A percentile compares a stretch with the other conserved stretches of the same genome.
phyloP scores from a whole-genome alignment of 768 basidiomycete genomes.

The Piloderma croceum region DNA sequence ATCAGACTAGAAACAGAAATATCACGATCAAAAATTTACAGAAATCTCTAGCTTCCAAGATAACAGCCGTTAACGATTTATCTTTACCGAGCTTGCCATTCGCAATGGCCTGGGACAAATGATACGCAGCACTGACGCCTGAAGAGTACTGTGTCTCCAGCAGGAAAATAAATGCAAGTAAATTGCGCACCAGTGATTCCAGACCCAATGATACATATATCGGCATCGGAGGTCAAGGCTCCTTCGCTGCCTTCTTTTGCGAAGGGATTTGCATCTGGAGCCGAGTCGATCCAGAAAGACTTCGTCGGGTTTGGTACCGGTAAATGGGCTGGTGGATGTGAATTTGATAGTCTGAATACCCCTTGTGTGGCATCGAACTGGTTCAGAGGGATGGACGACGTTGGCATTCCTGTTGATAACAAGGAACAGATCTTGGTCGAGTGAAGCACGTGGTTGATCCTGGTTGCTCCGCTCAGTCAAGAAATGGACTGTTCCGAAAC shows the following conservation, averaged over 20 bases:
- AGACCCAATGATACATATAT: slow-evolving; percentile 75
- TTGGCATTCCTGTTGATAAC: too few relatives aligned
- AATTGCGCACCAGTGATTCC: slow-evolving; percentile 81
- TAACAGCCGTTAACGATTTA: slow-evolving; percentile 42
- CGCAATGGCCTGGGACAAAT: slow-evolving; percentile 56
- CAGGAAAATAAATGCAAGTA: too few relatives aligned
- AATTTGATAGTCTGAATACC: too few relatives aligned
- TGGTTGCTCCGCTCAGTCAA: too few relatives aligned
- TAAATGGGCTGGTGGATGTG: too few relatives aligned
- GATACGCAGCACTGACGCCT: slow-evolving; percentile 70
- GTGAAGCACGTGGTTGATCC: too few relatives aligned
- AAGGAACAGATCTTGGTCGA: too few relatives aligned
- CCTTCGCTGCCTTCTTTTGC: slow-evolving; percentile 63
- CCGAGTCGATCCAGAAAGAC: slow-evolving; percentile 75
- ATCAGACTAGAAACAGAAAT: too few relatives aligned
- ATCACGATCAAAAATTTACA: slow-evolving; percentile 67
- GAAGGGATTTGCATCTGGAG: slow-evolving; percentile 57
- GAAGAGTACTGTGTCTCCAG: too few relatives aligned
- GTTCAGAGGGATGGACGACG: too few relatives aligned
- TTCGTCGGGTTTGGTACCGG: slow-evolving; percentile 62
- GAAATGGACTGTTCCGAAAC: too few relatives aligned
- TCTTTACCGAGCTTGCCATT: slow-evolving; percentile 8
- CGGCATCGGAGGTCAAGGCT: slow-evolving; percentile 48
- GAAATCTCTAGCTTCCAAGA: slow-evolving; percentile 84
- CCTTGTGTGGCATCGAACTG: too few relatives aligned